Conservation (phyloP, 2,329 filamentous ascomycete genomes). For the Diaporthe velutina region DNA sequence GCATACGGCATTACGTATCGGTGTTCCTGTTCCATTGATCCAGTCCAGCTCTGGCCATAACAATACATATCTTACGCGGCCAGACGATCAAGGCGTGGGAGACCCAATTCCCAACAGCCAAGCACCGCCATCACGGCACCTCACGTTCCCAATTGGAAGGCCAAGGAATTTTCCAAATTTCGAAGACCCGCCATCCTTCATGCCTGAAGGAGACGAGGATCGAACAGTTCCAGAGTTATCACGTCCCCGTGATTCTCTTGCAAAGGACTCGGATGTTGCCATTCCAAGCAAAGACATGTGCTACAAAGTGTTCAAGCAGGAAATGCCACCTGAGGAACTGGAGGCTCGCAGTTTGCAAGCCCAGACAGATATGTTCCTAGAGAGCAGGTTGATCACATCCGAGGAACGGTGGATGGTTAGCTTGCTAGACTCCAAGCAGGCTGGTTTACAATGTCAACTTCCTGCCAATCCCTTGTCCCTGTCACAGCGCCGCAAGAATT, state of each 20-base stretch:
- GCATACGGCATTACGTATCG: too few relatives aligned
- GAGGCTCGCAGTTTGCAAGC: background rate
- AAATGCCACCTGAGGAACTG: background rate
- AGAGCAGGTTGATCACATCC: background rate
- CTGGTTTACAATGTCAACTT: background rate
- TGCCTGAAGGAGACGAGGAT: accelerated
- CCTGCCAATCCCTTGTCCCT: too few relatives aligned
- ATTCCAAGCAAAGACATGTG: too few relatives aligned
- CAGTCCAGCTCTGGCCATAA: background rate
- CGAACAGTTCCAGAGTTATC: background rate
- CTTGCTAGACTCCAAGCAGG: background rate
- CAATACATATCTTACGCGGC: background rate
- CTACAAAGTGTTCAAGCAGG: background rate
- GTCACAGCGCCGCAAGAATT: background rate
- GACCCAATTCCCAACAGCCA: background rate
- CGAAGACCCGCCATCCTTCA: background rate
- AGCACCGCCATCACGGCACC: background rate
- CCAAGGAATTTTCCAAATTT: background rate
- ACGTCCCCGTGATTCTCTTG: background rate
- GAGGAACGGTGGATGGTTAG: background rate
- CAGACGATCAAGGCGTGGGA: too few relatives aligned
- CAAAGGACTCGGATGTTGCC: background rate
- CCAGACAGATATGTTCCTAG: background rate
- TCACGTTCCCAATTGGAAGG: background rate
- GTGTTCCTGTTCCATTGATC: too few relatives aligned